Percentiles rank a stretch among this genome's conserved stretches.
Evolutionary conservation across 2,329 filamentous ascomycete species (phyloP).

Genomic region (Septoria linicola): DNA sequence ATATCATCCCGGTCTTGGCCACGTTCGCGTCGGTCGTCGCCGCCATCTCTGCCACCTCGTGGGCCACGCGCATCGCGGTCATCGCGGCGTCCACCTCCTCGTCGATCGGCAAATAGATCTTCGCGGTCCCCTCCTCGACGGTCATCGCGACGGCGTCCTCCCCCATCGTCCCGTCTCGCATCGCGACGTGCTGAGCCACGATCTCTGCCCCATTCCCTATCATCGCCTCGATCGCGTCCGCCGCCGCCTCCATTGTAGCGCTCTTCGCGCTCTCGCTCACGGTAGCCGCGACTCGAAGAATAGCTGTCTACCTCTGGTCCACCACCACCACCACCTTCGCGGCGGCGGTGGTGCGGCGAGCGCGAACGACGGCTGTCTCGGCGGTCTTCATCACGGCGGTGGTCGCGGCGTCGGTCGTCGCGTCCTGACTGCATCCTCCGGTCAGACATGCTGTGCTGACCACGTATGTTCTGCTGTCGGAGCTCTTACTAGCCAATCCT

Average conservation of each 20-base stretch:
- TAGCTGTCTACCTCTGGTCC: constrained; percentile 74
- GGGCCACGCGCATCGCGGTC: constrained; percentile 47
- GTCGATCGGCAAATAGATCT: constrained; percentile 33
- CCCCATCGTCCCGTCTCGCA: constrained; percentile 59
- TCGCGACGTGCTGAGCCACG: constrained; percentile 67
- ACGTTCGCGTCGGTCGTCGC: constrained; percentile 37
- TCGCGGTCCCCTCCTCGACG: constrained; percentile 45
- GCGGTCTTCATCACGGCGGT: constrained; percentile 45
- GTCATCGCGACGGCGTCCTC: constrained; percentile 44
- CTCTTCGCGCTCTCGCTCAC: constrained; percentile 91
- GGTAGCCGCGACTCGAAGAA: constrained; percentile 87
- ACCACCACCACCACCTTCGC: constrained; percentile 38
- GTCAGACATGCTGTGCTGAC: constrained; percentile 38
- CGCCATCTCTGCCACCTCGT: constrained; percentile 38
- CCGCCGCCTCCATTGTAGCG: constrained; percentile 66
- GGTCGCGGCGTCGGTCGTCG: constrained; percentile 43
- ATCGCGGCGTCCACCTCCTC: constrained; percentile 33
- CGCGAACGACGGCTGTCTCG: constrained; percentile 65
- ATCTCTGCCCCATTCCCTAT: constrained; percentile 63
- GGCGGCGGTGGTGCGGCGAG: constrained; percentile 68
- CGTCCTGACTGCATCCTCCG: constrained; percentile 46
- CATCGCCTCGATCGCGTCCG: constrained; percentile 22
- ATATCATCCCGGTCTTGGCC: constrained; percentile 39
- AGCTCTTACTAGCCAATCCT: constrained; percentile 32
- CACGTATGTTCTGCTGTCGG: constrained; percentile 24